Evolutionary conservation across 176 grass and related monocot species (phyloP).

Genomic region (Triticum monococcum): DNA sequence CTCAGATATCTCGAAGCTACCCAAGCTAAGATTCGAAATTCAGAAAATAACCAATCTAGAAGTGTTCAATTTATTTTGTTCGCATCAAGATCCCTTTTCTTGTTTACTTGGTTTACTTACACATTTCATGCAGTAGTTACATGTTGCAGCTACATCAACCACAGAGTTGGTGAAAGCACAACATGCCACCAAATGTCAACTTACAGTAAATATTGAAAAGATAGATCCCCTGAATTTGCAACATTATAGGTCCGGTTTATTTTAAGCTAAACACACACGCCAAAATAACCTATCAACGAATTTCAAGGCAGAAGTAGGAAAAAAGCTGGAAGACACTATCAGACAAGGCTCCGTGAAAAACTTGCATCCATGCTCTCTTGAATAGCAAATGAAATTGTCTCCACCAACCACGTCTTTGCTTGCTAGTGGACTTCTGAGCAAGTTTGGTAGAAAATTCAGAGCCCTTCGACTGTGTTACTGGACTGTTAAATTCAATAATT

Average conservation of each 20-base stretch:
- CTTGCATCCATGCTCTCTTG: slow-evolving; percentile 98
- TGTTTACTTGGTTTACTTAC: neutral
- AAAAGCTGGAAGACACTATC: neutral
- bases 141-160: neutral
- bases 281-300: neutral
- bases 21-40: neutral
- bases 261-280: neutral
- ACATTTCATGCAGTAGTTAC: neutral
- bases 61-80: neutral
- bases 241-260: neutral
- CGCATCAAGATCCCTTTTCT: neutral
- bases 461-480: slow-evolving; percentile 24
- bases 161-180: slow-evolving; percentile 11
- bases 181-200: neutral
- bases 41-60: neutral
- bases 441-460: slow-evolving; percentile 43
- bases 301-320: slow-evolving; percentile 1
- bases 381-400: slow-evolving; percentile 78
- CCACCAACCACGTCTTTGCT: slow-evolving; percentile 71
- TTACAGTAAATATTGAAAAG: neutral
- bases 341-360: slow-evolving; percentile 31
- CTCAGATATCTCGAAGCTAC: neutral
- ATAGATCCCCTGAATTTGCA: neutral
- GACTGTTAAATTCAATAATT: slow-evolving; percentile 36
- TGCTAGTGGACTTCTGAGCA: slow-evolving; percentile 47